Evolutionary conservation across 371 early-diverging fungal species (phyloP).

Genomic region (Mortierella sp.): DNA sequence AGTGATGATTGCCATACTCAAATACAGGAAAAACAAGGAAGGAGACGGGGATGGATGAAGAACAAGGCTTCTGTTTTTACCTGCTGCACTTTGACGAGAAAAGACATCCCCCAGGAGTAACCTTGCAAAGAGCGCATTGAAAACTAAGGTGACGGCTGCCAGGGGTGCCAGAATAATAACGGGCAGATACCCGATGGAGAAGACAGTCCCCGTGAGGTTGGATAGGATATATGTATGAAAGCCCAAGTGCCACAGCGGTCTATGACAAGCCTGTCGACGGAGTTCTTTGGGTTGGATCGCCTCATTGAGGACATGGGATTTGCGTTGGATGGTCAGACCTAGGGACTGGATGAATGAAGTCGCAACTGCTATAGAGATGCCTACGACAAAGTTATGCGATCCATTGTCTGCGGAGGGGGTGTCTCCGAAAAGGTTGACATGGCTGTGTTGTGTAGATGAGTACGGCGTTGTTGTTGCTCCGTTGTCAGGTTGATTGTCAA

Average conservation of each 20-base stretch:
- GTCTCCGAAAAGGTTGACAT: background rate
- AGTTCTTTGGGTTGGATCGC: slow-evolving; percentile 63
- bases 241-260: slow-evolving; percentile 68
- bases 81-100: slow-evolving; percentile 65
- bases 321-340: slow-evolving; percentile 79
- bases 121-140: slow-evolving; percentile 82
- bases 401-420: slow-evolving; percentile 2
- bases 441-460: slow-evolving; percentile 4
- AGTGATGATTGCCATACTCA: background rate
- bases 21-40: background rate
- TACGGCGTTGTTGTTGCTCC: slow-evolving; percentile 6
- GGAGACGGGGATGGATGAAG: background rate
- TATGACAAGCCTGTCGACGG: slow-evolving; percentile 60
- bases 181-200: slow-evolving; percentile 83
- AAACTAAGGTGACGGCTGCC: slow-evolving; percentile 81
- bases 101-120: slow-evolving; percentile 75
- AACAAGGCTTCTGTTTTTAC: slow-evolving; percentile 40
- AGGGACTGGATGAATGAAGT: slow-evolving; percentile 77
- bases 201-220: slow-evolving; percentile 77
- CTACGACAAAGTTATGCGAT: slow-evolving; percentile 53
- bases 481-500: slow-evolving; percentile 12
- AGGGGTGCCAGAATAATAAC: slow-evolving; percentile 88
- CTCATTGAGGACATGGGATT: slow-evolving; percentile 72
- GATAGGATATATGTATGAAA: slow-evolving; percentile 74
- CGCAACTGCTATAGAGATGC: slow-evolving; percentile 64